Conservation (phyloP, 768 basidiomycete species). For the Hypholoma fasciculare region DNA sequence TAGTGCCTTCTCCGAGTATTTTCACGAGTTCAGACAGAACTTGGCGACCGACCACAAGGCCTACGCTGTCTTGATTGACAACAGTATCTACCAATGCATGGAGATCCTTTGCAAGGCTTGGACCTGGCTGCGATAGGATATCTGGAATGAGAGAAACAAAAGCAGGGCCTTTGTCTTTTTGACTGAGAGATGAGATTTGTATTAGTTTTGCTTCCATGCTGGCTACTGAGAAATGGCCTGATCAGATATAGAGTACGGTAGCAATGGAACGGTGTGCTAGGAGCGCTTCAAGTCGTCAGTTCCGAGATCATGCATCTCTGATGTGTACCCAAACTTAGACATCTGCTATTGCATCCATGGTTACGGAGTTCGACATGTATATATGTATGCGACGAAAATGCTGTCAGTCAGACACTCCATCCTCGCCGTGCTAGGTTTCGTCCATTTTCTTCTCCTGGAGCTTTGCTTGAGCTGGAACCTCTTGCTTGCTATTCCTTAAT, state of each 20-base stretch:
- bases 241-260: background rate
- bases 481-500: slow-evolving; percentile 13
- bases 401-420: background rate
- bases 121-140: slow-evolving; percentile 54
- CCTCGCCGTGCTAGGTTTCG: background rate
- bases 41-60: slow-evolving; percentile 87
- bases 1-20: slow-evolving; percentile 53
- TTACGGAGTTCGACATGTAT: slow-evolving; percentile 1
- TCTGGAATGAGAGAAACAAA: slow-evolving; percentile 71
- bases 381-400: background rate
- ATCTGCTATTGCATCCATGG: slow-evolving; percentile 6
- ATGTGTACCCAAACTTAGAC: background rate
- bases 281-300: background rate
- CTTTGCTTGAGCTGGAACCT: slow-evolving; percentile 9
- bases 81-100: slow-evolving; percentile 77
- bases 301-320: background rate
- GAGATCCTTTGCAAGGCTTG: slow-evolving; percentile 53
- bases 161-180: slow-evolving; percentile 84
- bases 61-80: slow-evolving; percentile 78
- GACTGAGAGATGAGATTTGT: slow-evolving; percentile 61
- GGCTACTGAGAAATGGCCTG: background rate
- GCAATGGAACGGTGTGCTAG: background rate
- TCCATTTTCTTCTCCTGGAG: slow-evolving; percentile 1
- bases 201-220: slow-evolving; percentile 59
- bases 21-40: slow-evolving; percentile 85